Base-by-base conservation (phyloP, 75 land plant species). In the Selaginella moellendorffii region DNA sequence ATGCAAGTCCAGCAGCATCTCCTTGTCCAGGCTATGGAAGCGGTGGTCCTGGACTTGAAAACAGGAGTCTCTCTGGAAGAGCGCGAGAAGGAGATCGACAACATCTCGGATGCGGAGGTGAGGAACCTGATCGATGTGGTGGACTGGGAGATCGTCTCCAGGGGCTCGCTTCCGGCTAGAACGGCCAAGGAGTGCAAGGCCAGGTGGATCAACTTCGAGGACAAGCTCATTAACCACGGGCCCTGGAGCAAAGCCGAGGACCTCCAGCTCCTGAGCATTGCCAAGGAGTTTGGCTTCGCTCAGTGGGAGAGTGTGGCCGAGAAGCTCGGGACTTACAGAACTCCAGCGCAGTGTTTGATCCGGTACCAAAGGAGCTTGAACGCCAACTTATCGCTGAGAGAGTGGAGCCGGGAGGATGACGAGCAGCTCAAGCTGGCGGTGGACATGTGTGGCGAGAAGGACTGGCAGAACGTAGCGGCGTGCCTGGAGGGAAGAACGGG, bases 321-420 rank as follows among this genome's bases (percentile, higher is more conserved):
- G 54, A 28, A 71, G 31, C 29, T 95, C 46, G 81, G 86, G 1
- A 81, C 83, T 2, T 70, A 81, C 25, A 76, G 99, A 74, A 86
- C 92, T 26, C 80, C 87, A 29, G 85, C 80, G 59, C 97, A 95
- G 67, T 95, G 97, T 66, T 69, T 90, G 69, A 68, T 75, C 2
- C 80, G 99, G 28, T 95, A 80, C 68, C 99, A 95, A 71, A 71
- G 99, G 12, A 95, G 99, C 65, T 75, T 95, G 53, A 95, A 95
- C 78, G 82, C 86, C 30, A 68, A 61, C 52, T 82, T 86, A 23
- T 23, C 90, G 69, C 80, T 79, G n/a, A 77, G 82, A 28, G 81
- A 80, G 24, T 95, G 99, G 99, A 84, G 86, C 2, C 53, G 68
- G 25, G 99, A 84, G 27, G 97, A 95, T 54, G 99, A 95, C 78